A percentile compares a stretch with the other conserved stretches of the same genome.
phyloP scores from a whole-genome alignment of 2,329 filamentous ascomycete species.

The Chalaropsis thielavioides region DNA sequence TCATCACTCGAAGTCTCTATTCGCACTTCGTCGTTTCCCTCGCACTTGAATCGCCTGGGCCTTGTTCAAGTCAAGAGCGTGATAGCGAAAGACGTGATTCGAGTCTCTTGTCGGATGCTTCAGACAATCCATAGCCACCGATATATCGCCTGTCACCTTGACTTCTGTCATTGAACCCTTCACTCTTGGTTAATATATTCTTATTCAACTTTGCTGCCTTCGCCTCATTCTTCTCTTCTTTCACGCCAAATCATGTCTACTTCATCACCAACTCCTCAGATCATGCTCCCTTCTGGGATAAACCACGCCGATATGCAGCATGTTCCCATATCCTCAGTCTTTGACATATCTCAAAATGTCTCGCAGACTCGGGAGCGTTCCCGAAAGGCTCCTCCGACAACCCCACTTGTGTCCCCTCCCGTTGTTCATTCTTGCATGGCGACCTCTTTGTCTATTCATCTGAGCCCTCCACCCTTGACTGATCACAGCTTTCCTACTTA shows the following conservation, averaged over 20 bases:
- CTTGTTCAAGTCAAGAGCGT: no score
- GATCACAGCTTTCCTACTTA: background rate
- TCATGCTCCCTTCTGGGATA: background rate
- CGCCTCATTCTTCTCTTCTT: background rate
- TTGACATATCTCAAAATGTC: slow-evolving; percentile 14
- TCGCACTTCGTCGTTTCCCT: no score
- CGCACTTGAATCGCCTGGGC: no score
- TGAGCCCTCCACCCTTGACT: slow-evolving; percentile 7
- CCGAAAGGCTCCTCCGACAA: slow-evolving; percentile 1
- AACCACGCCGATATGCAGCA: background rate
- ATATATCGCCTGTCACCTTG: background rate
- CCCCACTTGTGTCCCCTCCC: slow-evolving; percentile 14
- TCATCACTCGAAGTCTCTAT: background rate
- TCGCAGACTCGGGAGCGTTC: slow-evolving; percentile 10
- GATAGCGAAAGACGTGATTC: no score
- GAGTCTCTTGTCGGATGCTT: background rate
- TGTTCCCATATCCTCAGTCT: slow-evolving; percentile 13
- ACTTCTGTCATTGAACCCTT: background rate
- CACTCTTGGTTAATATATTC: background rate
- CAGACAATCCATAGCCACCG: slow-evolving; percentile 1
- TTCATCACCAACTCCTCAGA: background rate
- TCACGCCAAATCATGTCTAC: background rate
- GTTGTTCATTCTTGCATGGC: slow-evolving; percentile 14
- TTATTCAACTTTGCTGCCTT: background rate
- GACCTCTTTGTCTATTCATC: background rate